These are phyloP conservation scores for Solanum commersonii DNA, from an alignment of 257 asterid species.

Conservation along the genomic window DNA sequence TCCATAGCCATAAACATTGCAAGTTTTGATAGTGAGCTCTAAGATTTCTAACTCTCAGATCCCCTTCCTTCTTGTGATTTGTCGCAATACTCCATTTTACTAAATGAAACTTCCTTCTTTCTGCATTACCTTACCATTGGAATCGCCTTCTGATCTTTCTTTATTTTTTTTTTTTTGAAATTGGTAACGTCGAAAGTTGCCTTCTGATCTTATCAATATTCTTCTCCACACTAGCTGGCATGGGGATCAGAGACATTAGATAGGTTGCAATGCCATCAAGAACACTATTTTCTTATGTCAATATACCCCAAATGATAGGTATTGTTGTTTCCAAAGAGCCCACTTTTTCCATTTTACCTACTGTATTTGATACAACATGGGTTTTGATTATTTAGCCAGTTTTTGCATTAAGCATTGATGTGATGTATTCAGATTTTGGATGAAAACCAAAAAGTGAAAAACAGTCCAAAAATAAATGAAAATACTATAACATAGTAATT, in stretches of 20 bases:
- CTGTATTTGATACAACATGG: background rate
- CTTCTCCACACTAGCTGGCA: background rate
- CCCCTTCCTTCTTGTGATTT: background rate
- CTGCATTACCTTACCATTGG: background rate
- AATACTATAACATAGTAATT: background rate
- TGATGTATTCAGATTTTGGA: background rate
- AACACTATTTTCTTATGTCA: background rate
- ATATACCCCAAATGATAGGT: background rate
- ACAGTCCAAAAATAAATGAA: background rate
- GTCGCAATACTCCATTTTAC: background rate
- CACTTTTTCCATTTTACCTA: background rate
- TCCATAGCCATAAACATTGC: background rate
- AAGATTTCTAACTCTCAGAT: background rate
- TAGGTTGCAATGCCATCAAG: background rate
- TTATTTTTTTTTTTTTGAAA: no score
- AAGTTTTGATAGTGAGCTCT: background rate
- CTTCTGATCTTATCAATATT: background rate
- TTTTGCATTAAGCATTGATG: background rate
- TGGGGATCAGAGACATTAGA: background rate
- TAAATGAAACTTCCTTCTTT: background rate
- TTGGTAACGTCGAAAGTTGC: background rate
- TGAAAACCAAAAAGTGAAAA: background rate
- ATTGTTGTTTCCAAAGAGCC: background rate
- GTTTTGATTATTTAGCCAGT: background rate
- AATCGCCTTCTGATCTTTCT: no score